These are phyloP conservation scores for Globisporangium lucens DNA, from an alignment of 352 stramenopile species.

Conservation along the genomic window DNA sequence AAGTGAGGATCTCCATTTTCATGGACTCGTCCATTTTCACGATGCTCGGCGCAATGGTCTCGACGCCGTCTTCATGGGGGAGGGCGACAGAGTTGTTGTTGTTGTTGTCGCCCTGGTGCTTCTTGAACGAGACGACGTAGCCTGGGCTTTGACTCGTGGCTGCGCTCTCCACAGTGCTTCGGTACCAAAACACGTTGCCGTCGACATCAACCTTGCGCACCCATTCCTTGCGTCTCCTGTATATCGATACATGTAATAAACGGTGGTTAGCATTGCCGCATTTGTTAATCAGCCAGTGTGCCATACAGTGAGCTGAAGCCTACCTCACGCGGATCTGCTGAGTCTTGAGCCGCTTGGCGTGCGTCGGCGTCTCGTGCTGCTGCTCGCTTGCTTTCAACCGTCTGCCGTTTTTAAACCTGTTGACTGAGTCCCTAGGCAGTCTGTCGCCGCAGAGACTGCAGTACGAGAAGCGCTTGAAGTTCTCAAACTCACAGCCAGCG, in stretches of 20 bases:
- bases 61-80: background rate
- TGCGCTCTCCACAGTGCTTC: conserved; percentile 15
- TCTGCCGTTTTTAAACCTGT: background rate
- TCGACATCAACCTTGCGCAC: conserved; percentile 58
- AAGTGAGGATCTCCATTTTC: background rate
- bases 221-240: conserved; percentile 67
- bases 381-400: conserved; percentile 5
- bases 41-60: background rate
- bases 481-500: conserved; percentile 60
- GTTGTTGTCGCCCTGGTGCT: conserved; percentile 1
- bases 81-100: background rate
- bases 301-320: background rate
- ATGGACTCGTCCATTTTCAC: background rate
- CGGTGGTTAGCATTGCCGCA: conserved; percentile 3
- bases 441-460: conserved; percentile 67
- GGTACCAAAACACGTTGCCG: conserved; percentile 58
- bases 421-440: conserved; percentile 17
- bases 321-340: conserved; percentile 10
- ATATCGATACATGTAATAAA: conserved; percentile 21
- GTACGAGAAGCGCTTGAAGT: conserved; percentile 66
- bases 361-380: background rate
- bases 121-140: conserved; percentile 31
- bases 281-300: background rate
- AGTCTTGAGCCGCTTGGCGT: background rate
- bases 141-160: conserved; percentile 18